Percentiles rank a stretch among this genome's conserved stretches.
phyloP scores from a whole-genome alignment of 2,329 filamentous ascomycete genomes.

The Decorospora gaudefroyi region DNA sequence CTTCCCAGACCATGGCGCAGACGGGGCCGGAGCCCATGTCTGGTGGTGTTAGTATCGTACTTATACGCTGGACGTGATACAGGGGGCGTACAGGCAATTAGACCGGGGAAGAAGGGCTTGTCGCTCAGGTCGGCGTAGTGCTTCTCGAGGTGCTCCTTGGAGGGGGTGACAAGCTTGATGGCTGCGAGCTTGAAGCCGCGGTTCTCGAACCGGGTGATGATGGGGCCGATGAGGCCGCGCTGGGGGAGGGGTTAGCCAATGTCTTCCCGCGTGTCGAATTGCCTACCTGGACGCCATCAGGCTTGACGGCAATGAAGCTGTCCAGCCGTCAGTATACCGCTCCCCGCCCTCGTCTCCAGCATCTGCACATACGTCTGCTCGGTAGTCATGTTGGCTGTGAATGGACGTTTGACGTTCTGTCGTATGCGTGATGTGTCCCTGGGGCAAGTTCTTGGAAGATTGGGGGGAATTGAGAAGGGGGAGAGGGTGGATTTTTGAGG shows the following conservation, averaged over 20 bases:
- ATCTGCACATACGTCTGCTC: constrained; percentile 79
- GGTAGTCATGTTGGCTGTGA: constrained; percentile 58
- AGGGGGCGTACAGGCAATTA: constrained; percentile 77
- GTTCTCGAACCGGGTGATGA: constrained; percentile 97
- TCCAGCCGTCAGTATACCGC: constrained; percentile 37
- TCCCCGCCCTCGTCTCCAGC: constrained; percentile 17
- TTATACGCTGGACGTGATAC: not conserved
- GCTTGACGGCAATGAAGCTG: constrained; percentile 99
- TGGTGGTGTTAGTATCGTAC: constrained; percentile 46
- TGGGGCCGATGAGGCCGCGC: constrained; percentile 97
- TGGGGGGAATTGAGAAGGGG: constrained; percentile 22
- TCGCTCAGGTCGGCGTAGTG: constrained; percentile 92
- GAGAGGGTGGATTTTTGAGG: constrained; percentile 34
- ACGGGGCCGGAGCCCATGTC: constrained; percentile 98
- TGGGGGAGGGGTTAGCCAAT: constrained; percentile 51
- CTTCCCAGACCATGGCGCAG: constrained; percentile 99
- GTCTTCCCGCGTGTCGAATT: too few species aligned
- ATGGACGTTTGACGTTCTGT: constrained; percentile 41
- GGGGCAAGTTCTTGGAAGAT: constrained; percentile 54
- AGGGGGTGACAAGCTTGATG: constrained; percentile 90
- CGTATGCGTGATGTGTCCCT: constrained; percentile 54
- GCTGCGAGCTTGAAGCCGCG: constrained; percentile 98
- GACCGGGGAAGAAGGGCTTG: constrained; percentile 97
- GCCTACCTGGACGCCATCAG: constrained; percentile 95
- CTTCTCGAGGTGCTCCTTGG: constrained; percentile 95